These are phyloP conservation scores for Xylariaceae sp. DNA, from an alignment of 2,329 filamentous ascomycete species.

Conservation along the genomic window DNA sequence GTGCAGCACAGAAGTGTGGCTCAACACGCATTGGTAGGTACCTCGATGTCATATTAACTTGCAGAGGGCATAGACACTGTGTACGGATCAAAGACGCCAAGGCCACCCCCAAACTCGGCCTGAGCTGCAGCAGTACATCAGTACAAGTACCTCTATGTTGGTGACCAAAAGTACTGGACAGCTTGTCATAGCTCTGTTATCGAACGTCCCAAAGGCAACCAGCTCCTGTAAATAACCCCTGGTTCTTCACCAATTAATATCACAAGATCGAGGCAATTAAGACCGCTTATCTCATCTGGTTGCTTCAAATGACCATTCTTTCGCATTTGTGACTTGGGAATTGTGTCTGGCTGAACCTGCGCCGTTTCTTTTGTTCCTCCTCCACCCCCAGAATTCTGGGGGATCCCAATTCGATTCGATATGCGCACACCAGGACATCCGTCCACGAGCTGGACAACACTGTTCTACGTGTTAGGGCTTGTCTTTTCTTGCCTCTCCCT, in stretches of 20 bases:
- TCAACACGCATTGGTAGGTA: too few relatives aligned
- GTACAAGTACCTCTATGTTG: background rate
- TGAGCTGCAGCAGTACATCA: background rate
- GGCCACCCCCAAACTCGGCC: too few relatives aligned
- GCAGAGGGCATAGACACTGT: too few relatives aligned
- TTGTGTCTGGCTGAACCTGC: conserved; percentile 12
- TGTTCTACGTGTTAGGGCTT: conserved; percentile 54
- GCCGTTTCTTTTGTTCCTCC: conserved; percentile 28
- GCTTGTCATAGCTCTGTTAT: conserved; percentile 12
- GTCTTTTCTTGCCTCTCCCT: conserved; percentile 58
- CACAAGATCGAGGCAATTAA: conserved; percentile 3
- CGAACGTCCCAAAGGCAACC: too few relatives aligned
- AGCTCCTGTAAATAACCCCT: too few relatives aligned
- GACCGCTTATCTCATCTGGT: background rate
- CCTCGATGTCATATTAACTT: too few relatives aligned
- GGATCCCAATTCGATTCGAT: conserved; percentile 26
- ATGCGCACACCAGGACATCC: conserved; percentile 48
- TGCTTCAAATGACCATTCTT: conserved; percentile 1
- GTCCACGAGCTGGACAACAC: conserved; percentile 60
- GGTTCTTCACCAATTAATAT: conserved; percentile 6
- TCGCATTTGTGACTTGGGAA: conserved; percentile 8
- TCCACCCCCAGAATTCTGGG: conserved; percentile 18
- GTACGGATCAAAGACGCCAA: too few relatives aligned
- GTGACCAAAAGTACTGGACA: conserved; percentile 4
- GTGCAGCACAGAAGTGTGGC: too few relatives aligned